Evolutionary conservation across 306 rosid genomes (phyloP).

Genomic region (Medicago arabica): DNA sequence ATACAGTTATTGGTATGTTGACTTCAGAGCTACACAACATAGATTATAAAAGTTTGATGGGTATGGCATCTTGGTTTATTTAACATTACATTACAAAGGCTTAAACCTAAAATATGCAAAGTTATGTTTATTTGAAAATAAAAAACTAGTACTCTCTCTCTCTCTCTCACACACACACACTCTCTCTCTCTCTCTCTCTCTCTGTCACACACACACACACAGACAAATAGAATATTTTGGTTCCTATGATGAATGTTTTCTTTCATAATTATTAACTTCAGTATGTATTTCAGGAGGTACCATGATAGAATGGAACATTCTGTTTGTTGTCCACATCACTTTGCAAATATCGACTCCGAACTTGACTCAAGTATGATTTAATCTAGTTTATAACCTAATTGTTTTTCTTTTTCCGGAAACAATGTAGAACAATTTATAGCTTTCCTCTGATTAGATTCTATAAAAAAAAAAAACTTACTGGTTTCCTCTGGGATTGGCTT

Average conservation of each 20-base stretch:
- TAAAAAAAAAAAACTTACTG: not conserved
- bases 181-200: too few relatives aligned
- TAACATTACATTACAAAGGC: not conserved
- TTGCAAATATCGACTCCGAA: slow-evolving; percentile 53
- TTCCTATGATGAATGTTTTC: not conserved
- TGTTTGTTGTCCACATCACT: slow-evolving; percentile 43
- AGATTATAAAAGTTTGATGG: not conserved
- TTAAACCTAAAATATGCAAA: not conserved
- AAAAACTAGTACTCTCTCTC: not conserved
- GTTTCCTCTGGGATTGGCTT: not conserved
- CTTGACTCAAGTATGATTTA: slow-evolving; percentile 53
- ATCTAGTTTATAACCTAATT: slow-evolving; percentile 8
- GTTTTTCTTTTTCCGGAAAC: not conserved
- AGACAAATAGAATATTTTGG: not conserved
- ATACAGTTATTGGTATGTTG: not conserved
- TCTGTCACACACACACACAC: not conserved
- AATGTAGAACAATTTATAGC: not conserved
- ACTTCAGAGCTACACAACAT: not conserved
- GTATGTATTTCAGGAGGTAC: slow-evolving; percentile 58
- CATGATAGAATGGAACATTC: slow-evolving; percentile 57
- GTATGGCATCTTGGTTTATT: not conserved
- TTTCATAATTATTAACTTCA: not conserved
- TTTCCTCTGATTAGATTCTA: not conserved
- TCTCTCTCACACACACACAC: not conserved
- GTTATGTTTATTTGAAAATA: not conserved